Evolutionary conservation across 164 flowering plant species (phyloP).

Genomic region (Magnolia changhungtana): DNA sequence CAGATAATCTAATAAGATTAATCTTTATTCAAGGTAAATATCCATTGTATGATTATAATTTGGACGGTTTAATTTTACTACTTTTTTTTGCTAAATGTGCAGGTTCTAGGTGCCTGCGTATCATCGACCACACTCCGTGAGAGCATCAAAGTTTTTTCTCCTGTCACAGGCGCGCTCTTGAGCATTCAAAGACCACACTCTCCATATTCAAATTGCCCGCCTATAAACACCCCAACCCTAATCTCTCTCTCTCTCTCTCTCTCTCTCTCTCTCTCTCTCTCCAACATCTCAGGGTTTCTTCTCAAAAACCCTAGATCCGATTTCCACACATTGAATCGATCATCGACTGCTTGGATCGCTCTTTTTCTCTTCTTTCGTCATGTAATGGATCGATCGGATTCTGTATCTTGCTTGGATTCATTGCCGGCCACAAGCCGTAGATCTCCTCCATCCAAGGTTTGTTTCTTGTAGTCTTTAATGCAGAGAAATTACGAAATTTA

Average conservation of each 20-base stretch:
- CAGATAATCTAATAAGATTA: too few relatives aligned
- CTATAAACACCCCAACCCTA: background rate
- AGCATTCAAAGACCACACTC: background rate
- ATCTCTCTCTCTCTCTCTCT: background rate
- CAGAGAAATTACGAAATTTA: background rate
- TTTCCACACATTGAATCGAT: background rate
- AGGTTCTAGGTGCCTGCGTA: too few relatives aligned
- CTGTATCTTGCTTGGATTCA: background rate
- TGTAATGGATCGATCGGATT: slow-evolving; percentile 1
- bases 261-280: background rate
- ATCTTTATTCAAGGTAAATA: too few relatives aligned
- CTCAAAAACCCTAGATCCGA: background rate
- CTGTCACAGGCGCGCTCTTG: background rate
- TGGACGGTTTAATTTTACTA: too few relatives aligned
- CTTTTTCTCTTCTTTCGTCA: background rate
- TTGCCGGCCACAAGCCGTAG: background rate
- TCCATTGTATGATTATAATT: too few relatives aligned
- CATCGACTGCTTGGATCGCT: background rate
- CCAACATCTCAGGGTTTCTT: background rate
- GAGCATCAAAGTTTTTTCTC: background rate
- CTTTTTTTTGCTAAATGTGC: too few relatives aligned
- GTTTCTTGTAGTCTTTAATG: background rate
- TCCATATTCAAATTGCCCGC: background rate
- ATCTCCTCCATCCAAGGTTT: background rate
- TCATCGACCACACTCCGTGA: too few relatives aligned